These are phyloP conservation scores for Globisporangium ultimum DNA, from an alignment of 352 stramenopile genomes.

Conservation along the genomic window DNA sequence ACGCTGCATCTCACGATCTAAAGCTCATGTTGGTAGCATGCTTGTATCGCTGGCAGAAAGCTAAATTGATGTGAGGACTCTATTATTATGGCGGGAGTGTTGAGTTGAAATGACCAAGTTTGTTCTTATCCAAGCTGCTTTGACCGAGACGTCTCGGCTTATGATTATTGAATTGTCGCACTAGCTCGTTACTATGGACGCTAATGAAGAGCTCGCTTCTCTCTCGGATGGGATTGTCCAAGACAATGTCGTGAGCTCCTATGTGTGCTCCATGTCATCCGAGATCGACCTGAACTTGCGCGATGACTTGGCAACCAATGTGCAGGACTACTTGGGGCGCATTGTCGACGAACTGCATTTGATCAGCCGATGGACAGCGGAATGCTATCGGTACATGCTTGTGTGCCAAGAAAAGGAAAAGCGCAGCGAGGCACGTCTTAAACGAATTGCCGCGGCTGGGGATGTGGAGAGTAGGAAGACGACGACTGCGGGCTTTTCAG, in stretches of 20 bases:
- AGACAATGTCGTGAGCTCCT: slow-evolving; percentile 13
- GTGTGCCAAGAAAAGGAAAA: slow-evolving; percentile 9
- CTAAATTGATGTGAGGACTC: too few relatives aligned
- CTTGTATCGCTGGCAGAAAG: background rate
- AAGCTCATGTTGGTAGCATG: background rate
- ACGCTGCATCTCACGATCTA: slow-evolving; percentile 27
- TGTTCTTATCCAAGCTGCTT: too few relatives aligned
- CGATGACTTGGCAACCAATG: slow-evolving; percentile 26
- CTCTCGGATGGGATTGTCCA: background rate
- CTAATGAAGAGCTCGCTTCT: too few relatives aligned
- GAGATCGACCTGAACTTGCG: slow-evolving; percentile 33
- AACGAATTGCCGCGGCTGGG: too few relatives aligned
- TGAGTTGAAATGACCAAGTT: too few relatives aligned
- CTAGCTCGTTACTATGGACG: too few relatives aligned
- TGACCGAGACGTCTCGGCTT: too few relatives aligned
- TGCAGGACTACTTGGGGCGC: slow-evolving; percentile 40
- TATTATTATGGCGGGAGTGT: too few relatives aligned
- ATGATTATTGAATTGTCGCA: background rate
- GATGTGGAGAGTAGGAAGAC: too few relatives aligned
- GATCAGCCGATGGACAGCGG: slow-evolving; percentile 36
- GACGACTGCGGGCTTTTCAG: background rate
- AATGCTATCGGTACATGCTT: slow-evolving; percentile 14
- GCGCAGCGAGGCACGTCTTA: background rate
- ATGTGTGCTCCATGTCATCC: slow-evolving; percentile 31
- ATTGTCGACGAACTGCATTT: slow-evolving; percentile 58